A percentile compares a stretch with the other conserved stretches of the same genome.
Evolutionary conservation across 2,329 filamentous ascomycete species (phyloP).

Genomic region (Pseudonectria buxi): DNA sequence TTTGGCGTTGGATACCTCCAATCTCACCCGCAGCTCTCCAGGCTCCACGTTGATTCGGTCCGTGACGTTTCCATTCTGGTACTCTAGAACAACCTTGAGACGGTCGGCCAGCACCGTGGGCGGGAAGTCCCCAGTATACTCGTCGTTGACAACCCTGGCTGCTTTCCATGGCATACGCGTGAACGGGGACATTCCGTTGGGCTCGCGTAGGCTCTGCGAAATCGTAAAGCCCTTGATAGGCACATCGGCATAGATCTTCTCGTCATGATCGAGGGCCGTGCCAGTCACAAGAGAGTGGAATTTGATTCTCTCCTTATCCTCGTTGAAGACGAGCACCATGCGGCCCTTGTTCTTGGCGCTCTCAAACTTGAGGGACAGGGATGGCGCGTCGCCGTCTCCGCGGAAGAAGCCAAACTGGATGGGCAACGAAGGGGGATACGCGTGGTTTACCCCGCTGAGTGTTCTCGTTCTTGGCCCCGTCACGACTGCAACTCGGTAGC

Average conservation of each 20-base stretch:
- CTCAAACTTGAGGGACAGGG: constrained; percentile 63
- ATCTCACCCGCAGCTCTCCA: constrained; percentile 62
- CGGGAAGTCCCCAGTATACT: constrained; percentile 51
- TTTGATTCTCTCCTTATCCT: constrained; percentile 61
- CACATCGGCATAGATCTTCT: constrained; percentile 65
- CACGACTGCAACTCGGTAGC: constrained; percentile 70
- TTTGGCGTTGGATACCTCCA: constrained; percentile 56
- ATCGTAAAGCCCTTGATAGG: constrained; percentile 60
- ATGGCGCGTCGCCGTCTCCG: constrained; percentile 62
- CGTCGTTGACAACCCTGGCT: constrained; percentile 65
- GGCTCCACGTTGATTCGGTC: constrained; percentile 77
- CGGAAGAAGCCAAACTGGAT: constrained; percentile 73
- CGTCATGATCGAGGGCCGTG: constrained; percentile 59
- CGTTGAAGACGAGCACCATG: constrained; percentile 71
- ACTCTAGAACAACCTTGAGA: constrained; percentile 68
- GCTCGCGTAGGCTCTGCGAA: constrained; percentile 43
- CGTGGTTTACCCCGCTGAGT: constrained; percentile 68
- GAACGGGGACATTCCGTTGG: constrained; percentile 43
- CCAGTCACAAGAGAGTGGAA: constrained; percentile 70
- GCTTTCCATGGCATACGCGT: constrained; percentile 57
- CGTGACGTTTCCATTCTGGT: constrained; percentile 68
- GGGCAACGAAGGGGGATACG: constrained; percentile 57
- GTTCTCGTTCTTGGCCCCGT: constrained; percentile 73
- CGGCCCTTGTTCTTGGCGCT: constrained; percentile 59
- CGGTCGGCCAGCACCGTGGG: constrained; percentile 70